phyloP scores from a whole-genome alignment of 208 protist species.

The Zelonia costaricensis region DNA sequence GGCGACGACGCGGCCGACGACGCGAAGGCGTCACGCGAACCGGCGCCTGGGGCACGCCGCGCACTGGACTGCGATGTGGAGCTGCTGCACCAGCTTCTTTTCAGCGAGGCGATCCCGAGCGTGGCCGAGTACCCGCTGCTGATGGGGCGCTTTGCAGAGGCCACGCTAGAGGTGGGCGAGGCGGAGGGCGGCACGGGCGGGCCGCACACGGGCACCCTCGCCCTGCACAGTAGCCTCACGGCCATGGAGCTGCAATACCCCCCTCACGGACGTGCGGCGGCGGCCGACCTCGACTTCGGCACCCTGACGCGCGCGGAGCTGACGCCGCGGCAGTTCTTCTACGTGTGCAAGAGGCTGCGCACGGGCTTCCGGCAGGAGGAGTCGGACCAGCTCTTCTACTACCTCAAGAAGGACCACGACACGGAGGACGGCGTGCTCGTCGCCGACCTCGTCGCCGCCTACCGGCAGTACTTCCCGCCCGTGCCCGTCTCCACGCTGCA shows the following conservation, averaged over 20 bases:
- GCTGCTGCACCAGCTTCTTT: slow-evolving; percentile 58
- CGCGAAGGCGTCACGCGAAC: background rate
- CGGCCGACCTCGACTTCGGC: slow-evolving; percentile 33
- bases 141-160: slow-evolving; percentile 63
- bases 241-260: slow-evolving; percentile 25
- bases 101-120: slow-evolving; percentile 41
- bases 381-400: slow-evolving; percentile 60
- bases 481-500: slow-evolving; percentile 55
- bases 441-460: slow-evolving; percentile 38
- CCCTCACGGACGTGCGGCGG: background rate
- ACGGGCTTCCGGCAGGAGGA: slow-evolving; percentile 44
- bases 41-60: background rate
- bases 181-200: background rate
- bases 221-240: slow-evolving; percentile 23
- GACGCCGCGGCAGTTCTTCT: slow-evolving; percentile 49
- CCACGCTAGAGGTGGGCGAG: slow-evolving; percentile 34
- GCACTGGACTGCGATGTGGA: slow-evolving; percentile 31
- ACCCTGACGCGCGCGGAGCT: slow-evolving; percentile 21
- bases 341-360: slow-evolving; percentile 44
- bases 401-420: slow-evolving; percentile 41
- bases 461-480: slow-evolving; percentile 59
- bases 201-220: slow-evolving; percentile 47
- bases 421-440: slow-evolving; percentile 35
- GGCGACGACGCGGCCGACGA: background rate
- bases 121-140: slow-evolving; percentile 69